Base-by-base conservation (phyloP, 164 flowering plant genomes). In the Stephania japonica region DNA sequence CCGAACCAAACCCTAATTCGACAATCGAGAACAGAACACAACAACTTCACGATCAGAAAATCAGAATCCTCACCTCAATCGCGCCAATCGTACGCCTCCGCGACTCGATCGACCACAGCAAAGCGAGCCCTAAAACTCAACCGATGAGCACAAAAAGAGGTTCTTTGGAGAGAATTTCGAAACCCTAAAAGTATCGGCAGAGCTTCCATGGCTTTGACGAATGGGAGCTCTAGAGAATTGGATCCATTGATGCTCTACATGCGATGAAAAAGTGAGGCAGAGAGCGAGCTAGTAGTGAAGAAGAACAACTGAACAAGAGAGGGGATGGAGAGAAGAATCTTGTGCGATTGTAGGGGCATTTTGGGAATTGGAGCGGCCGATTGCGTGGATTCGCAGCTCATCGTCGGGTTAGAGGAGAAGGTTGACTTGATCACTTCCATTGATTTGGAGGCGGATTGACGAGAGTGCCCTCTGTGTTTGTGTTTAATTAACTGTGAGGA, bases 391-490 rank as follows among this genome's bases (percentile, higher is more conserved):
- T 38, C 42, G 65, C 56, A 70, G 56, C 73, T 63, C 62, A 70
- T 70, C 47, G 21, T 9, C 11, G 65, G 38, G 24, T 56, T 25
- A 70, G 41, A 8, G 9, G 23, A 38, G 6, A 18, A 7, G 12
- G 65, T 70, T 70, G 73, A 70, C 73, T 70, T 63, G 16, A 14
- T 70, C 47, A 56, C 65, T 56, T 70, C 73, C 73, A 56, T 53
- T 42, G 65, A 70, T 56, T 41, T 13, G 19, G 44, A n/a, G 42
- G 21, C 11, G 4, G 7, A 16, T 32, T 70, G 23, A 56, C 73
- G 44, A 41, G 38, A 70, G 10, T 70, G 4, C 42, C 73, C 73
- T 70, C 65, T 16, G 13, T 53, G 62, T 70, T 53, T 25, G 24
- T 53, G 11, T 38, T 38, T 24, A 50, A 59, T 50, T 70, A 63